These are phyloP conservation scores for Fusarium kyushuense DNA, from an alignment of 2,329 filamentous ascomycete genomes.

Conservation along the genomic window DNA sequence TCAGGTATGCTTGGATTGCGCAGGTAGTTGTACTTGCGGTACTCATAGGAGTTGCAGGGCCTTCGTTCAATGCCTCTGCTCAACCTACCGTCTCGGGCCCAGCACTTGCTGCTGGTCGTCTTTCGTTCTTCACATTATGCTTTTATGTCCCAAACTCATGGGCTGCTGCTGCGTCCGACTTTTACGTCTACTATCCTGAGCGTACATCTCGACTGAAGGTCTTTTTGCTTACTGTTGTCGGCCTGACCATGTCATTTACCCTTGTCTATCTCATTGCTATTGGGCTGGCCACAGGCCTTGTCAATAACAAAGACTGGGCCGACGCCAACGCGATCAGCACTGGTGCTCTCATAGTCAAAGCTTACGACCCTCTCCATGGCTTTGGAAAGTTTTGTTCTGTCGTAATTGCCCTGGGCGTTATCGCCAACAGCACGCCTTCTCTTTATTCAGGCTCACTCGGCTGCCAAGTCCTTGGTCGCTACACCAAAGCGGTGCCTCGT, in stretches of 20 bases:
- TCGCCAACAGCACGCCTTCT: constrained; percentile 68
- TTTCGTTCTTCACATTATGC: constrained; percentile 78
- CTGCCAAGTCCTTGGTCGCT: constrained; percentile 69
- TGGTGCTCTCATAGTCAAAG: constrained; percentile 68
- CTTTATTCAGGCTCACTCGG: constrained; percentile 70
- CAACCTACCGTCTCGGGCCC: constrained; percentile 69
- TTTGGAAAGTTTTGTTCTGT: constrained; percentile 70
- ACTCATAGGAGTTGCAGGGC: constrained; percentile 74
- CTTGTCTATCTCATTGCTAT: constrained; percentile 75
- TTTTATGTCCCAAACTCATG: constrained; percentile 67
- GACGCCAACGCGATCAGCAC: constrained; percentile 64
- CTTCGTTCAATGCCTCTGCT: constrained; percentile 71
- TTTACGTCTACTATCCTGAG: constrained; percentile 81
- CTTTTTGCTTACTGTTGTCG: constrained; percentile 76
- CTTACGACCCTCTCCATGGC: constrained; percentile 64
- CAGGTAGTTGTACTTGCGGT: constrained; percentile 80
- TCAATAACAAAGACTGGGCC: constrained; percentile 62
- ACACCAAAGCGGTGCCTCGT: constrained; percentile 64
- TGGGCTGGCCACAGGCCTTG: constrained; percentile 64
- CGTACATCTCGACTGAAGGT: constrained; percentile 69
- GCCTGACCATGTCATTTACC: constrained; percentile 71
- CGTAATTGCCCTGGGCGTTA: constrained; percentile 64
- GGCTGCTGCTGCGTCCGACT: constrained; percentile 81
- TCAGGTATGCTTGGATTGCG: constrained; percentile 64
- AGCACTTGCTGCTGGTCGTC: constrained; percentile 69